A percentile compares a stretch with the other conserved stretches of the same genome.
Evolutionary conservation across 768 basidiomycete genomes (phyloP).

Genomic region (Suillus paluster): DNA sequence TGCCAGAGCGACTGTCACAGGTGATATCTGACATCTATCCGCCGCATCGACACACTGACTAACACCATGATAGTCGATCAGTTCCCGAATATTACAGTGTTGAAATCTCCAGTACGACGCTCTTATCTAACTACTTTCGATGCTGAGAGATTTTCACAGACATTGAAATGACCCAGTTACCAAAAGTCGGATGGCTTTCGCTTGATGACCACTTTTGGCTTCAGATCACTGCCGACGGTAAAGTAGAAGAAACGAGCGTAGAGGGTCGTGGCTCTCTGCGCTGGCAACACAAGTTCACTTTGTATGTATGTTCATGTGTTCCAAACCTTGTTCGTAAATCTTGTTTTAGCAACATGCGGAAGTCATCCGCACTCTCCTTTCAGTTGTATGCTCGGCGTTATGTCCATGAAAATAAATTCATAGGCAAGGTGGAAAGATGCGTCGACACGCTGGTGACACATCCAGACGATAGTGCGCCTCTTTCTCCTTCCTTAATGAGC

Average conservation of each 20-base stretch:
- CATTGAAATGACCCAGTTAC: background rate
- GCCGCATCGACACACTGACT: background rate
- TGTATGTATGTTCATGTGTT: constrained; percentile 1
- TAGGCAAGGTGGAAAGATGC: background rate
- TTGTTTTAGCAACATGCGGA: background rate
- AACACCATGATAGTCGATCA: background rate
- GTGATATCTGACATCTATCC: background rate
- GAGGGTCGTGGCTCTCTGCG: background rate
- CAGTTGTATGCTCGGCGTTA: background rate
- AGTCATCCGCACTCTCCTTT: background rate
- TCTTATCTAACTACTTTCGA: background rate
- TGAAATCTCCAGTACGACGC: background rate
- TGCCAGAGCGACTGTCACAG: background rate
- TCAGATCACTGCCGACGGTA: background rate
- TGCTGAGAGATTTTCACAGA: background rate
- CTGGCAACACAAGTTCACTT: background rate
- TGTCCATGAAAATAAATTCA: background rate
- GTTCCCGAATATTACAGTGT: background rate
- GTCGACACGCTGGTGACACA: background rate
- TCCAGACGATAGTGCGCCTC: background rate
- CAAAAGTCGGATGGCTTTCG: background rate
- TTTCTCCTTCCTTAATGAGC: background rate
- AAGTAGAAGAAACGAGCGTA: background rate
- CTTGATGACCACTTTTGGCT: constrained; percentile 5
- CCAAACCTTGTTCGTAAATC: background rate